These are phyloP conservation scores for Kuraishia ogatae DNA, from an alignment of 805 yeast species.

Conservation along the genomic window DNA sequence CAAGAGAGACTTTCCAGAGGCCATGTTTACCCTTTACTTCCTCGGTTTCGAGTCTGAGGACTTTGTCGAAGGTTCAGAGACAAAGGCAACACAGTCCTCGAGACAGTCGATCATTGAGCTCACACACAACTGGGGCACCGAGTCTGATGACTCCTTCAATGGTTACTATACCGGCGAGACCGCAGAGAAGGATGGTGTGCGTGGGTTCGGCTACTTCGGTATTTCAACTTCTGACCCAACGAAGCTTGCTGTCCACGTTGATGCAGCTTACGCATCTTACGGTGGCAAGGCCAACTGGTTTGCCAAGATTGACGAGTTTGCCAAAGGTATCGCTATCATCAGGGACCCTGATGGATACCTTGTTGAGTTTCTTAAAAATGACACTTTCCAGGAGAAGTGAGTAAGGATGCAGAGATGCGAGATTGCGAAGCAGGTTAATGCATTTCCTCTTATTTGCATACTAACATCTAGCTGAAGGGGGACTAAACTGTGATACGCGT, in stretches of 20 bases:
- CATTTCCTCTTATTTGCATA: background rate
- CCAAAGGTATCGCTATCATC: slow-evolving; percentile 62
- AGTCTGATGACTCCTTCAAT: slow-evolving; percentile 58
- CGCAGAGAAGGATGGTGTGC: slow-evolving; percentile 35
- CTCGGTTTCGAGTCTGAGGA: slow-evolving; percentile 53
- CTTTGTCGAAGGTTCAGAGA: slow-evolving; percentile 33
- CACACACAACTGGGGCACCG: slow-evolving; percentile 96
- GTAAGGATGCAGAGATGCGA: too few species aligned
- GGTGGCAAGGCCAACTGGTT: slow-evolving; percentile 39
- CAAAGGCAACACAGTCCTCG: slow-evolving; percentile 22
- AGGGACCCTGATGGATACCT: slow-evolving; percentile 87
- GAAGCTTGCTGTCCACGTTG: slow-evolving; percentile 38
- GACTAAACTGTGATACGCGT: too few species aligned
- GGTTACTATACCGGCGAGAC: slow-evolving; percentile 76
- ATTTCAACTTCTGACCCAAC: slow-evolving; percentile 59
- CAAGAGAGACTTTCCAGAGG: slow-evolving; percentile 48
- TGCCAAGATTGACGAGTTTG: slow-evolving; percentile 35
- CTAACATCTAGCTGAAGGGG: too few species aligned
- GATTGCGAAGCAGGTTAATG: too few species aligned
- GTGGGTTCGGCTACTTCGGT: slow-evolving; percentile 86
- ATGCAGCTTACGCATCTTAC: slow-evolving; percentile 23
- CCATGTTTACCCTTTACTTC: slow-evolving; percentile 81
- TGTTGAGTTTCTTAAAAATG: background rate
- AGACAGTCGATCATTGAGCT: slow-evolving; percentile 76
- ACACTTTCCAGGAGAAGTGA: background rate